Conservation (phyloP, 2,329 filamentous ascomycete genomes). For the Diaporthe caulivora region DNA sequence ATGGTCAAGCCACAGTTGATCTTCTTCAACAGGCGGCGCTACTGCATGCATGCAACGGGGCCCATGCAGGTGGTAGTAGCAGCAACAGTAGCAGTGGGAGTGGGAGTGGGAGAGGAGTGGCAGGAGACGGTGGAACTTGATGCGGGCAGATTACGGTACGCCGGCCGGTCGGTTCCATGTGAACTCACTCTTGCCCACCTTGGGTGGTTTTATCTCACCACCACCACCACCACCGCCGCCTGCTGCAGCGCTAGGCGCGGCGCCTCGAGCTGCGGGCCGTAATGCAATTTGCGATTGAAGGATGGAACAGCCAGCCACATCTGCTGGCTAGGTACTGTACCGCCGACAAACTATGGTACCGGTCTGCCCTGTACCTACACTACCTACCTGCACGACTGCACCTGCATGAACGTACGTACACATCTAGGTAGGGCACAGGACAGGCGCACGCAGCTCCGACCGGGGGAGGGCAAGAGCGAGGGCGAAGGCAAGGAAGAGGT, state of each 20-base stretch:
- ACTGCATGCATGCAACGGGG: conserved; percentile 34
- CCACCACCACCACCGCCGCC: background rate
- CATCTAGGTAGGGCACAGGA: conserved; percentile 13
- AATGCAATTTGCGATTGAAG: conserved; percentile 15
- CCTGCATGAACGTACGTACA: conserved; percentile 15
- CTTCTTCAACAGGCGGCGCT: conserved; percentile 22
- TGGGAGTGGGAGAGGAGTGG: background rate
- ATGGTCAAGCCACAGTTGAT: conserved; percentile 27
- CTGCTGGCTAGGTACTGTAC: background rate
- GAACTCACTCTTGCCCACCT: background rate
- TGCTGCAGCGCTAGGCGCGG: conserved; percentile 15
- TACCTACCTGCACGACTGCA: background rate
- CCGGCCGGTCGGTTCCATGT: conserved; percentile 24
- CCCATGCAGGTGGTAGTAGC: conserved; percentile 12
- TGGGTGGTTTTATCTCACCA: conserved; percentile 18
- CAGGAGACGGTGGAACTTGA: conserved; percentile 5
- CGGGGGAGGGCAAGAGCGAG: too few relatives aligned
- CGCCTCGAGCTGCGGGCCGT: conserved; percentile 16
- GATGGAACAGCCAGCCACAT: conserved; percentile 20
- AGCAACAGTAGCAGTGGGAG: too few relatives aligned
- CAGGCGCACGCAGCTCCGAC: background rate
- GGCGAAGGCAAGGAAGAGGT: too few relatives aligned
- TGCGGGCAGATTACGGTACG: conserved; percentile 30
- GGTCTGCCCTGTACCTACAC: background rate
- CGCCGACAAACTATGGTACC: conserved; percentile 1